Percentiles rank a stretch among this genome's conserved stretches.
phyloP scores from a whole-genome alignment of 1,284 basidiomycete genomes.

The Tilletiaria anomala region DNA sequence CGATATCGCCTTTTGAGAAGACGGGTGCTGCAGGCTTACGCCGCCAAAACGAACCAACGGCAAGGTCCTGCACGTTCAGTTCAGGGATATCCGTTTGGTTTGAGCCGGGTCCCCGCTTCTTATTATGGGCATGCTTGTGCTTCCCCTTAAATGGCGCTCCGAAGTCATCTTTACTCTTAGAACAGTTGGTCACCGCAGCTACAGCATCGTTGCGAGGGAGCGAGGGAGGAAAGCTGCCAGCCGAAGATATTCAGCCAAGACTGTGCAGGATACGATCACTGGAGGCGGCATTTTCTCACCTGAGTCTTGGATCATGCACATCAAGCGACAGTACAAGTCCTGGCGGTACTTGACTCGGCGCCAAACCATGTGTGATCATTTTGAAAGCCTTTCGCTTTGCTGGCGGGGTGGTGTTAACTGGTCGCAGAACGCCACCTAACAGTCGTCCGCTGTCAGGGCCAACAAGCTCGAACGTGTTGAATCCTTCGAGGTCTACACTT shows the following conservation, averaged over 20 bases:
- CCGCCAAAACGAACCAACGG: too few relatives aligned
- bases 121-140: too few relatives aligned
- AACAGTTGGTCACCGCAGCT: too few relatives aligned
- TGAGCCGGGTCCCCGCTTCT: too few relatives aligned
- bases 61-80: too few relatives aligned
- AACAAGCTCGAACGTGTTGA: slow-evolving; percentile 28
- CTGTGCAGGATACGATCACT: not conserved
- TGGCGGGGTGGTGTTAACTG: not conserved
- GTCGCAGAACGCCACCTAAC: slow-evolving; percentile 17
- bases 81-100: too few relatives aligned
- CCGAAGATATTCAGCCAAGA: not conserved
- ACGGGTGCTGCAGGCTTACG: too few relatives aligned
- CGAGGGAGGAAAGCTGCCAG: slow-evolving; percentile 1
- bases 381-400: not conserved
- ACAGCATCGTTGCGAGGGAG: too few relatives aligned
- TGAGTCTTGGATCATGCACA: slow-evolving; percentile 30
- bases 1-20: too few relatives aligned
- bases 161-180: too few relatives aligned
- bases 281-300: slow-evolving; percentile 3
- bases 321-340: slow-evolving; percentile 6
- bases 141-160: too few relatives aligned
- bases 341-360: not conserved
- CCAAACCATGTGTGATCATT: not conserved
- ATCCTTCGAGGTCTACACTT: slow-evolving; percentile 17
- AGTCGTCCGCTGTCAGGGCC: slow-evolving; percentile 16